phyloP scores from a whole-genome alignment of 345 rosid genomes.

The Gossypium sturtianum region DNA sequence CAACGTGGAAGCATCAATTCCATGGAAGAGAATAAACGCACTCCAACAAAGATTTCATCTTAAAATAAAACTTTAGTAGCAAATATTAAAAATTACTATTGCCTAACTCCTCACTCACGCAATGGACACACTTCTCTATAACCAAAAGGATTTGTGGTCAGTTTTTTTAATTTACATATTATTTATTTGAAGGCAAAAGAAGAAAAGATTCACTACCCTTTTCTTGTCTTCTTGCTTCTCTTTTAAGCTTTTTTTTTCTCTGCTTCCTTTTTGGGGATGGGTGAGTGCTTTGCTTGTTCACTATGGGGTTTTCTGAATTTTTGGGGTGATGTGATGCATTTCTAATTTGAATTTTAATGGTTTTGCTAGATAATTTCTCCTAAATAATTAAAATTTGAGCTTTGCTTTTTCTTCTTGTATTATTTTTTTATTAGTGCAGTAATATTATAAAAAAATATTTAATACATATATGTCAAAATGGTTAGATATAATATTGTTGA shows the following conservation, averaged over 20 bases:
- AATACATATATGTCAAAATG: too few species aligned
- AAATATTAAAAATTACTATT: neutral
- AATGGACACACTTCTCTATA: neutral
- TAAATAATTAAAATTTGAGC: neutral
- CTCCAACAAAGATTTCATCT: conserved; percentile 41
- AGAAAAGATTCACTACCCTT: neutral
- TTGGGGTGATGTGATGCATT: neutral
- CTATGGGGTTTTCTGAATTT: neutral
- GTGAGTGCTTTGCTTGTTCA: neutral
- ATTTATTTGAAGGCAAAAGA: neutral
- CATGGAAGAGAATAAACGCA: conserved; percentile 44
- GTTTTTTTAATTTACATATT: neutral
- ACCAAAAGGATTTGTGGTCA: neutral
- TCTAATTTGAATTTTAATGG: neutral
- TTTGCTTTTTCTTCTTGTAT: too few species aligned
- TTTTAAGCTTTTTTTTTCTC: neutral
- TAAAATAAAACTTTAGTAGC: neutral
- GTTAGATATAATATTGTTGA: too few species aligned
- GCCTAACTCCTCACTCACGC: neutral
- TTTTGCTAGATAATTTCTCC: neutral
- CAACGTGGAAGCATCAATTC: conserved; percentile 26
- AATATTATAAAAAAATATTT: too few species aligned
- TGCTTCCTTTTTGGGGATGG: neutral
- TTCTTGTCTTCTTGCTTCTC: neutral
- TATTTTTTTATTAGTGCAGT: too few species aligned